Evolutionary conservation across 23 red algal species (phyloP), one percentile per base, ranked within the genome.

Genomic region (Gracilariopsis chorda): DNA sequence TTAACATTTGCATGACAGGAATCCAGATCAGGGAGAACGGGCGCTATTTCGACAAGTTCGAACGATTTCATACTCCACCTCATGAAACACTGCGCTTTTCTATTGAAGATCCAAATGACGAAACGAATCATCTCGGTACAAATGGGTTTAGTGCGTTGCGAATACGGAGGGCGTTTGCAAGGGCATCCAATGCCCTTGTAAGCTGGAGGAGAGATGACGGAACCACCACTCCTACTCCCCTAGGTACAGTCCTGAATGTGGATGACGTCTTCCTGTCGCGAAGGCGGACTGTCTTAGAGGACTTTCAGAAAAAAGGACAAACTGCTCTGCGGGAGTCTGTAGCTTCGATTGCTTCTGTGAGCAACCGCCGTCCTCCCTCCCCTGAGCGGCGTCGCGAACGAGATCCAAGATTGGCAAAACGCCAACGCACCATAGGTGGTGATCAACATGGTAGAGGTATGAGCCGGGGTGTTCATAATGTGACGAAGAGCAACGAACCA

Each of bases 31-130:
- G 58, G 39, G 80, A 94, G 52, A 87, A 63, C 62, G 90, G 90
- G 23, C 53, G 80, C 48, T 98, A 98, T 77, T 93, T 80, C 32
- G 92, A 91, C 59, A 98, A 98, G 67, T 77, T 77, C 28, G 64
- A 84, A 48, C 49, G 62, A 48, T 93, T 62, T 49, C 49, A 43
- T n/a, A 78, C 77, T 53, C 57, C 58, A 13, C 63, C 82, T 3
- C 60, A 71, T 16, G 82, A 94, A 44, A 65, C 78, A n/a, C 35
- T 94, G 42, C 78, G 87, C 48, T 90, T 88, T 53, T 90, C 69
- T 48, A 44, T 98, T 42, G 91, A 98, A 82, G 95, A 98, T 55
- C 95, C 95, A 2, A 82, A 92, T 57, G 95, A 98, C 69, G 62
- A 64, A 73, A 88, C 51, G 36, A 98, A 98, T 62, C 83, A 94